Base-by-base conservation (phyloP, 352 stramenopile species). In the Globisporangium okanoganense region DNA sequence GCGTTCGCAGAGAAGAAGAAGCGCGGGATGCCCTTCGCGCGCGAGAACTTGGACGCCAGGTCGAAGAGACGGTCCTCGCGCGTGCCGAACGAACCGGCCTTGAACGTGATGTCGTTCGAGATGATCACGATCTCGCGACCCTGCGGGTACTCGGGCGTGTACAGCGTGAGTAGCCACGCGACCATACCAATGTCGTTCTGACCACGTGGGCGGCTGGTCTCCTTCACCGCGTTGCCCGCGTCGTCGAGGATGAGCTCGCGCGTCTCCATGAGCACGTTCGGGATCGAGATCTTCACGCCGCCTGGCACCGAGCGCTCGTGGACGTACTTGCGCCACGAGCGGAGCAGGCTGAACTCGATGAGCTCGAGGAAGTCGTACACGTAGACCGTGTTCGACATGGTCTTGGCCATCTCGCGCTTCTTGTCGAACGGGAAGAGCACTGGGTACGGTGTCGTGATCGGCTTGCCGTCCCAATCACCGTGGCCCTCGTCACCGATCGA, bases 141-240 rank as follows among this genome's bases (percentile, higher is more conserved):
- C 56, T 95, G 78, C 16, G 93, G 96, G 79, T 98, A 99, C 83
- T 99, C 97, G 1, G 98, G 94, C 49, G 98, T 99, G 75, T 97
- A 98, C 24, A 99, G 67, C 58, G 87, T 98, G 60, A 99, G 85
- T 60, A 98, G 72, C 98, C 98, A 99, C 25, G 97, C 98, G 58
- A 99, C 97, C 97, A 99, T 99, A 59, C 97, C 97, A 55, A 99
- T 97, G 79, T 98, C 82, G 82, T 99, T 99, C 59, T 95, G 79
- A 52, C 97, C 97, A 35, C 94, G 89, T 16, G 88, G 77, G 44
- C 98, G 86, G 20, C 71, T 76, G 7, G 77, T 90, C 59, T 85
- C 73, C 36, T 72, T 76, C 13, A 94, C 48, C 10, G 67, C 56
- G 62, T 78, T 78, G 44, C 82, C 90, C 54, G 88, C 76, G 8